Percentiles rank a stretch among this genome's conserved stretches.
Conservation (phyloP, 2,329 filamentous ascomycete species). For the Phyllosticta citrichinensis region DNA sequence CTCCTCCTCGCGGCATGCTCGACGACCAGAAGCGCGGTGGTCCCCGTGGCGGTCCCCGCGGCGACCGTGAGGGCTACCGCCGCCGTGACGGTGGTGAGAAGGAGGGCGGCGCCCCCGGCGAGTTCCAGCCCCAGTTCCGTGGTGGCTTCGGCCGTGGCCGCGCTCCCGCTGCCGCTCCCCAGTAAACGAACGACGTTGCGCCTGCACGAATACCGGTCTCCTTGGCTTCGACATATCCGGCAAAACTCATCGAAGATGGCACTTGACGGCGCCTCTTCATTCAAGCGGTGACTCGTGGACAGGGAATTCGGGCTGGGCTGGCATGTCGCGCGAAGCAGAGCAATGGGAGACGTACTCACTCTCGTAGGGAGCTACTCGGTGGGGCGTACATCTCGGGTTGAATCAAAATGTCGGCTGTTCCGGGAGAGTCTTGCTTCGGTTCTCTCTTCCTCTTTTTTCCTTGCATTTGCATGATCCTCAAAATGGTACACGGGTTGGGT, state of each 20-base stretch:
- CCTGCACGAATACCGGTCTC: background rate
- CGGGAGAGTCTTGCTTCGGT: conserved; percentile 5
- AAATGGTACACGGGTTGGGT: conserved; percentile 25
- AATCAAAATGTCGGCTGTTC: background rate
- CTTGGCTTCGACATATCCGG: background rate
- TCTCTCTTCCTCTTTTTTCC: conserved; percentile 5
- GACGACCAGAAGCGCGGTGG: conserved; percentile 21
- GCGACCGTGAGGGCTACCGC: conserved; percentile 83
- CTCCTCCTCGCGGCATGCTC: conserved; percentile 96
- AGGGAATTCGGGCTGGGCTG: background rate
- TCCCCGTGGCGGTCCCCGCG: conserved; percentile 40
- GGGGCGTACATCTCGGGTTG: conserved; percentile 10
- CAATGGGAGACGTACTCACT: background rate
- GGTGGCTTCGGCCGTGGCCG: conserved; percentile 28
- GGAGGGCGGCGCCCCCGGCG: conserved; percentile 30
- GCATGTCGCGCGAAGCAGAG: background rate
- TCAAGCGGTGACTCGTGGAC: background rate
- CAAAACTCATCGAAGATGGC: background rate
- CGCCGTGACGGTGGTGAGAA: conserved; percentile 60
- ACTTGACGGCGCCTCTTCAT: background rate
- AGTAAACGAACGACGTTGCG: conserved; percentile 5
- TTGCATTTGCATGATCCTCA: conserved; percentile 5
- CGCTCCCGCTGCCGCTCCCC: conserved; percentile 6
- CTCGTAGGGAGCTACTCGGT: background rate
- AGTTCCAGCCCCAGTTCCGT: conserved; percentile 36